These are phyloP conservation scores for Vaucheria bursata DNA, from an alignment of 352 stramenopile genomes.

Conservation along the genomic window DNA sequence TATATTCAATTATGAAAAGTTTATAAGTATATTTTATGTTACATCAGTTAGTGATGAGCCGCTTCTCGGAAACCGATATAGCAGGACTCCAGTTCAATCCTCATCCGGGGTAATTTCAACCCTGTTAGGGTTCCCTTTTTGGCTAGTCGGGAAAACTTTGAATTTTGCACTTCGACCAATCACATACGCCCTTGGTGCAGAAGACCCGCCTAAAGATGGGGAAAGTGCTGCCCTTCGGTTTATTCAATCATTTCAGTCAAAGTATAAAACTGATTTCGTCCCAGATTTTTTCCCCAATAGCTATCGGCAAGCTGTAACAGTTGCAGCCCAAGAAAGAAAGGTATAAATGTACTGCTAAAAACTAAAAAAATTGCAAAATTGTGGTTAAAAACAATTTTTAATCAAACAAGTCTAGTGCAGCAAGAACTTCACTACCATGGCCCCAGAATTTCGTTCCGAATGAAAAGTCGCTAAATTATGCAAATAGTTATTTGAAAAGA, in stretches of 20 bases:
- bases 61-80: slow-evolving; percentile 13
- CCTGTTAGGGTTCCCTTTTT: slow-evolving; percentile 26
- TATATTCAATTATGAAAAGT: slow-evolving; percentile 6
- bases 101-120: slow-evolving; percentile 18
- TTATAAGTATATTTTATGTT: not conserved
- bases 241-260: slow-evolving; percentile 20
- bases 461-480: too few relatives aligned
- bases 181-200: slow-evolving; percentile 38
- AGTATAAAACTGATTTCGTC: slow-evolving; percentile 2
- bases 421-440: too few relatives aligned
- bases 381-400: too few relatives aligned
- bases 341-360: too few relatives aligned
- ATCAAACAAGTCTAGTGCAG: too few relatives aligned
- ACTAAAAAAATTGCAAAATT: too few relatives aligned
- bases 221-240: slow-evolving; percentile 29
- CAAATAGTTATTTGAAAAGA: too few relatives aligned
- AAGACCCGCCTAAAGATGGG: slow-evolving; percentile 38
- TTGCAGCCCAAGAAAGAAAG: slow-evolving; percentile 36
- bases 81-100: not conserved
- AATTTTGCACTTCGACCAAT: slow-evolving; percentile 29
- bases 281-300: slow-evolving; percentile 28
- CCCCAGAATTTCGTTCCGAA: too few relatives aligned
- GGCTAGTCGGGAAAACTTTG: slow-evolving; percentile 26
- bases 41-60: not conserved
- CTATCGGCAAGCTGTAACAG: slow-evolving; percentile 37